Conservation (phyloP, 352 stramenopile species). For the Phytophthora pistaciae region DNA sequence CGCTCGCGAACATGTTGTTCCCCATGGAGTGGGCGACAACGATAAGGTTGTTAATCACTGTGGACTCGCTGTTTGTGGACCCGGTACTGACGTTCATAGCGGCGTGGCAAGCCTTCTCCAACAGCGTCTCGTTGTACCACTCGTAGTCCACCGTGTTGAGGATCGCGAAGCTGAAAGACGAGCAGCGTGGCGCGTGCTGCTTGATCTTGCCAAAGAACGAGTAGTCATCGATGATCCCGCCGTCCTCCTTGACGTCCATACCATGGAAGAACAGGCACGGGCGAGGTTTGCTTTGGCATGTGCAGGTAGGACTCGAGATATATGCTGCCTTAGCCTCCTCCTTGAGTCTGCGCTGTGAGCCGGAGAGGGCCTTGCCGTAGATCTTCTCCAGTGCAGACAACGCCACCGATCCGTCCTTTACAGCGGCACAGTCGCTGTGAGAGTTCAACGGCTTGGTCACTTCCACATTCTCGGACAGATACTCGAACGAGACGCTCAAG, state of each 20-base stretch:
- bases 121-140: neutral
- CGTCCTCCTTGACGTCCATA: slow-evolving; percentile 33
- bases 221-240: slow-evolving; percentile 4
- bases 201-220: neutral
- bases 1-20: slow-evolving; percentile 37
- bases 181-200: neutral
- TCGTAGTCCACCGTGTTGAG: slow-evolving; percentile 1
- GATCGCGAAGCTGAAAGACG: slow-evolving; percentile 2
- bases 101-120: slow-evolving; percentile 25
- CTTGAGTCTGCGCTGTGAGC: neutral
- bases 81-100: slow-evolving; percentile 29
- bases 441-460: neutral
- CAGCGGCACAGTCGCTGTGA: neutral
- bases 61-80: slow-evolving; percentile 14
- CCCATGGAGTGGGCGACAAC: slow-evolving; percentile 54
- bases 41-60: slow-evolving; percentile 49
- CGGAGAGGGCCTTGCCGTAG: neutral
- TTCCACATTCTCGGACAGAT: neutral
- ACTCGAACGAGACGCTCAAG: neutral
- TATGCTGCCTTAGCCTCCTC: neutral
- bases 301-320: slow-evolving; percentile 11
- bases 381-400: neutral
- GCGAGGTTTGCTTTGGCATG: slow-evolving; percentile 35
- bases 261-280: slow-evolving; percentile 58
- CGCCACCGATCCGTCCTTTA: neutral